Evolutionary conservation across 768 basidiomycete species (phyloP), one percentile per base, ranked within the genome.

Genomic region (Trametopsis cervina): DNA sequence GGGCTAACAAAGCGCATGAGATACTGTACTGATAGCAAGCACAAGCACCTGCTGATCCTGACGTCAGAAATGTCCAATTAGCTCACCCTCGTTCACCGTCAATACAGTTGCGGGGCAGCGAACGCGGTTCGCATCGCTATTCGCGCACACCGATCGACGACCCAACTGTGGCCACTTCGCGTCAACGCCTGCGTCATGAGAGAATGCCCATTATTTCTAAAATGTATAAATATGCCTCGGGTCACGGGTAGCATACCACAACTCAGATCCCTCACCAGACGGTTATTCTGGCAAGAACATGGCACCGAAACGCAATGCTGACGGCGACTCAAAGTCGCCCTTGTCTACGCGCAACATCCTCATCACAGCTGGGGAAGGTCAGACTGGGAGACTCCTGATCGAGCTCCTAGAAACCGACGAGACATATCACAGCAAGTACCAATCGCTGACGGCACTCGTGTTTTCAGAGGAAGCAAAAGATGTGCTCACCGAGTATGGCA

Each of bases 351-450:
- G 59, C 53, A 59, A 56, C 17, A 47, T 66, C 49, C 54, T 51
- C 56, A 53, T 66, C 49, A 64, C 63, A 17, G 52, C 63, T 36
- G 62, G 56, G 25, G 61, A 65, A 20, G 65, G 63, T 50, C 61
- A 66, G 56, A 65, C 58, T 21, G 61, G 59, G 29, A 58, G 54
- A 37, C 59, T 59, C 51, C 49, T 66, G 46, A 50, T 54, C 38
- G 63, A 66, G 33, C 57, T 62, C n/a, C 54, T 64, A 33, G 46
- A 56, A 25, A 52, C 54, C 4, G 58, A 60, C 51, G 53, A 53
- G 12, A 51, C 46, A 11, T 63, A 58, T 49, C 39, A 42, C 25
- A 37, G 39, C 44, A 58, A 61, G 42, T 54, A 49, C 51, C 51
- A 39, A 5, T 42, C 53, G 33, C 53, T 62, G 27, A 54, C 59